These are phyloP conservation scores for Pseudopithomyces chartarum DNA, from an alignment of 2,329 filamentous ascomycete species.

Conservation along the genomic window DNA sequence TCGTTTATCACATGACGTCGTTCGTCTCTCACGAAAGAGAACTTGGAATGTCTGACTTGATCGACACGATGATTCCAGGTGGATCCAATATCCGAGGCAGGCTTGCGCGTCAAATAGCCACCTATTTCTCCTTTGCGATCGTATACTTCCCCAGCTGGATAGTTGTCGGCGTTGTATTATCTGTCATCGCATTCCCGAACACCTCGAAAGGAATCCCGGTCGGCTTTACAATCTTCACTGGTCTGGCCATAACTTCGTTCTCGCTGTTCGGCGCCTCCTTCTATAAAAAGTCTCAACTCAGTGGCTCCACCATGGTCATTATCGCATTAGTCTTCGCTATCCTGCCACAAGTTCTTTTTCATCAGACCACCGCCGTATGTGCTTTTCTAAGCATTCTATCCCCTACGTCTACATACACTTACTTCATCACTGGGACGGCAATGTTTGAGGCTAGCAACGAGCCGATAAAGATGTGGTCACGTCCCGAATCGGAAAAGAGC, in stretches of 20 bases:
- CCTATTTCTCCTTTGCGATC: slow-evolving; percentile 25
- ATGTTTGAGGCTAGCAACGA: slow-evolving; percentile 19
- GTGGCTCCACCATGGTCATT: slow-evolving; percentile 28
- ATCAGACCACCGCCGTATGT: slow-evolving; percentile 14
- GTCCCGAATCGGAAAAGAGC: background rate
- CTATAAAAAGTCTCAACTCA: slow-evolving; percentile 32
- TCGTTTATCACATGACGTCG: slow-evolving; percentile 32
- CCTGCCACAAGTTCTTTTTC: slow-evolving; percentile 22
- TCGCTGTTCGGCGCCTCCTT: slow-evolving; percentile 30
- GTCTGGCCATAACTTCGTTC: slow-evolving; percentile 26
- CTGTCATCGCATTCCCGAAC: slow-evolving; percentile 23
- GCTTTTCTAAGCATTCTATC: slow-evolving; percentile 26
- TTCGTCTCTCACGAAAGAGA: slow-evolving; percentile 31
- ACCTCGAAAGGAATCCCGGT: slow-evolving; percentile 20
- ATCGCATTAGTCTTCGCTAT: slow-evolving; percentile 27
- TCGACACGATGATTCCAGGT: slow-evolving; percentile 34
- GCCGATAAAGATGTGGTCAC: slow-evolving; percentile 18
- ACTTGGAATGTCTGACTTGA: slow-evolving; percentile 31
- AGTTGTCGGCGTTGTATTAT: slow-evolving; percentile 24
- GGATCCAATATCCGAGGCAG: slow-evolving; percentile 22
- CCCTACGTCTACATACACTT: slow-evolving; percentile 29
- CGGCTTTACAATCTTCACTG: slow-evolving; percentile 28
- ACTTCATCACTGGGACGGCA: slow-evolving; percentile 30
- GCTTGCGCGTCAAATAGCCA: slow-evolving; percentile 24
- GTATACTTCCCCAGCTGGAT: slow-evolving; percentile 38